Evolutionary conservation across 371 early-diverging fungal genomes (phyloP).

Genomic region (Haplosporangium sp.): DNA sequence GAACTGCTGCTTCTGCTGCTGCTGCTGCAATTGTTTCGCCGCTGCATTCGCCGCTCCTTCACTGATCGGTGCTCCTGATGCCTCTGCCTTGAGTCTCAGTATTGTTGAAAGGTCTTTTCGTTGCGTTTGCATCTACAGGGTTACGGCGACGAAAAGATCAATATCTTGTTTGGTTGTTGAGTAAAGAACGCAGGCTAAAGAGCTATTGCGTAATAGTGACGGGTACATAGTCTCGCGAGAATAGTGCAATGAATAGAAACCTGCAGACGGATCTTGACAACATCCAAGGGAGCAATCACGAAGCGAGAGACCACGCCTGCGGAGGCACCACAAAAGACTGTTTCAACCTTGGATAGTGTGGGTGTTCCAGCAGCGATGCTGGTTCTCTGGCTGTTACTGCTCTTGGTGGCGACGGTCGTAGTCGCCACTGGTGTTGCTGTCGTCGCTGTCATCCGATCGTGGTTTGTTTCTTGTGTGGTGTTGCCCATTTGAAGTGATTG

Average conservation of each 20-base stretch:
- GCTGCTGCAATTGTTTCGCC: neutral
- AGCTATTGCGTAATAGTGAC: neutral
- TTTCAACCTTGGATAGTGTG: constrained; percentile 64
- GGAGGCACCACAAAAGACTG: constrained; percentile 73
- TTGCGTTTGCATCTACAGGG: constrained; percentile 48
- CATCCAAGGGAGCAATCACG: constrained; percentile 91
- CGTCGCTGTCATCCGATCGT: neutral
- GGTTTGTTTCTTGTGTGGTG: neutral
- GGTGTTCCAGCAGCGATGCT: constrained; percentile 50
- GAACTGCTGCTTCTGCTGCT: no score
- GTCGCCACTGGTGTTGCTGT: neutral
- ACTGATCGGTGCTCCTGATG: neutral
- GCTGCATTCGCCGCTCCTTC: neutral
- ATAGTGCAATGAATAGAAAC: constrained; percentile 35
- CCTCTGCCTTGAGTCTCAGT: constrained; percentile 22
- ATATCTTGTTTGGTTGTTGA: neutral
- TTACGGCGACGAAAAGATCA: neutral
- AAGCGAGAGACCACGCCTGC: constrained; percentile 78
- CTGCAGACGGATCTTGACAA: constrained; percentile 91
- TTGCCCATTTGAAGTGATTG: neutral
- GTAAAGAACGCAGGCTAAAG: no score
- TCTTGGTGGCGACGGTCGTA: neutral
- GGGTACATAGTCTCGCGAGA: neutral
- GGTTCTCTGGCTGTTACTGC: constrained; percentile 3
- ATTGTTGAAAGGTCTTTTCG: constrained; percentile 37